Evolutionary conservation across 2,329 filamentous ascomycete genomes (phyloP).

Genomic region (Fusarium caatingaense): DNA sequence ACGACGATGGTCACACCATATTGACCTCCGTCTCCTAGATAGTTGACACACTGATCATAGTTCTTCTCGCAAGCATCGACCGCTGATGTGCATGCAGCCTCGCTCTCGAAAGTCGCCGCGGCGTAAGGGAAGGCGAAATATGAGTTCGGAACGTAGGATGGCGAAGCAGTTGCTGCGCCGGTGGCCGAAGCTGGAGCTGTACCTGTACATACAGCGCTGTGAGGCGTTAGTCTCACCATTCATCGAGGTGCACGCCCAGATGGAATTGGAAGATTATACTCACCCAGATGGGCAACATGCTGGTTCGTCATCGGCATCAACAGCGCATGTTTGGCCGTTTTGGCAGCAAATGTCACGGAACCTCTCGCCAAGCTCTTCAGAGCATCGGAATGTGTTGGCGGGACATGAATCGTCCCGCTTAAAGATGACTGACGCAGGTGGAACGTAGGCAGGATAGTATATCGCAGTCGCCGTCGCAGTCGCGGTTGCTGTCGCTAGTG

Average conservation of each 20-base stretch:
- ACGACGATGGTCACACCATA: slow-evolving; percentile 68
- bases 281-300: slow-evolving; percentile 67
- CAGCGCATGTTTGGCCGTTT: slow-evolving; percentile 61
- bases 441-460: slow-evolving; percentile 27
- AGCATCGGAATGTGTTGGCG: slow-evolving; percentile 63
- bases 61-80: slow-evolving; percentile 64
- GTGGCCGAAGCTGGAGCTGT: slow-evolving; percentile 59
- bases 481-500: slow-evolving; percentile 31
- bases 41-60: slow-evolving; percentile 64
- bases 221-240: slow-evolving; percentile 23
- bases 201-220: slow-evolving; percentile 67
- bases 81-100: slow-evolving; percentile 64
- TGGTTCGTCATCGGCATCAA: slow-evolving; percentile 61
- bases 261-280: slow-evolving; percentile 39
- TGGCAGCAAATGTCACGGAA: slow-evolving; percentile 65
- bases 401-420: slow-evolving; percentile 56
- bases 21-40: slow-evolving; percentile 56
- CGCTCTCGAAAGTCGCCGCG: slow-evolving; percentile 62
- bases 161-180: slow-evolving; percentile 51
- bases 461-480: slow-evolving; percentile 9
- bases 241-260: not conserved
- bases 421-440: slow-evolving; percentile 41
- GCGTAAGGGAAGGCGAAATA: slow-evolving; percentile 72
- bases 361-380: slow-evolving; percentile 56
- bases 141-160: slow-evolving; percentile 66